Percentiles rank a stretch among this genome's conserved stretches.
These are phyloP conservation scores for Neckera pumila DNA, from an alignment of 225 moss, liverwort and hornwort genomes.

Conservation along the genomic window DNA sequence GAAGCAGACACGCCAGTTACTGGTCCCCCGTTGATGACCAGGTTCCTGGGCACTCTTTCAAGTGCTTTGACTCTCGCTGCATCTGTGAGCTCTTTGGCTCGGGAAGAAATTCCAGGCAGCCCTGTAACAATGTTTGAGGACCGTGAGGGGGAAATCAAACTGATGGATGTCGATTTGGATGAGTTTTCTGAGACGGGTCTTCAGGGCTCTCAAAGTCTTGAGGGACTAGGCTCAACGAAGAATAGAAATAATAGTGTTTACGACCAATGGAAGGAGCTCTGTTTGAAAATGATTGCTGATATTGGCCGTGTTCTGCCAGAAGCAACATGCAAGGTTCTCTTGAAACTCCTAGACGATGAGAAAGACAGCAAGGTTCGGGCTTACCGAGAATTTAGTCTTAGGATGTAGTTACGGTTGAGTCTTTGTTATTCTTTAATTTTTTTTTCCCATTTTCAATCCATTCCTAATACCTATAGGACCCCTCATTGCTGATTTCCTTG, in stretches of 20 bases:
- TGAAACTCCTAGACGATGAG: slow-evolving; percentile 46
- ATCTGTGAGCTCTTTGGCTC: slow-evolving; percentile 15
- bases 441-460: background rate
- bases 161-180: slow-evolving; percentile 89
- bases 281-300: slow-evolving; percentile 48
- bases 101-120: slow-evolving; percentile 18
- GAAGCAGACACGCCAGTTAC: background rate
- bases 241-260: slow-evolving; percentile 19
- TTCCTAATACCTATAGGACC: background rate
- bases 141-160: slow-evolving; percentile 27
- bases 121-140: slow-evolving; percentile 29
- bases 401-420: background rate
- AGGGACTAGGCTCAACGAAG: slow-evolving; percentile 23
- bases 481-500: background rate
- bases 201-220: slow-evolving; percentile 18
- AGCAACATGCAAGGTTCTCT: slow-evolving; percentile 41
- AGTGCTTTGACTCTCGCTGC: slow-evolving; percentile 40
- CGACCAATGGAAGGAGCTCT: slow-evolving; percentile 50
- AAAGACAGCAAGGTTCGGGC: slow-evolving; percentile 49
- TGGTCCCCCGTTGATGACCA: slow-evolving; percentile 35
- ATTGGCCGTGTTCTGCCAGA: slow-evolving; percentile 70
- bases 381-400: background rate
- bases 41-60: slow-evolving; percentile 35
- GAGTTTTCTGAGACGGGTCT: slow-evolving; percentile 37
- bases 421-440: background rate